Evolutionary conservation across 1,139 yeast species (phyloP), one percentile per base, ranked within the genome.

Genomic region (Candida neerlandica): DNA sequence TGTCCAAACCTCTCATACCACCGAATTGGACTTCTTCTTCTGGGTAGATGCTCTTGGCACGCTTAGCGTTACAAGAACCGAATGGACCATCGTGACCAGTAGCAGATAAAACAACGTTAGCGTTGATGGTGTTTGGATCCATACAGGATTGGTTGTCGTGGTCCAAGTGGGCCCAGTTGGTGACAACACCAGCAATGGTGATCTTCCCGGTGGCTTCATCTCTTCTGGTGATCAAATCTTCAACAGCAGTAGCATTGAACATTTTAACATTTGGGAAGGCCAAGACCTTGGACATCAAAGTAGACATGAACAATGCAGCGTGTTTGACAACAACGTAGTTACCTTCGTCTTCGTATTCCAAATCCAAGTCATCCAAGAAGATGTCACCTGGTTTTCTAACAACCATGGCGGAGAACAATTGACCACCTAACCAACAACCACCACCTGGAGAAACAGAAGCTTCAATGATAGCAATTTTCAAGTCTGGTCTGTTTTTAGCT

Each of bases 61-160:
- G 66, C 60, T 75, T 75, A 27, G 88, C 91, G 52, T 84, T 80
- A 69, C 85, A 86, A n/a, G 92, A 92, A 52, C 94, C 94, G 69
- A 86, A 85, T 48, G 91, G 91, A 59, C 94, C 94, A 64, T 86
- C 94, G 61, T 86, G 94, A 48, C 94, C 94, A 38, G 89, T 81
- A 53, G 91, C 83, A 14, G 91, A 85, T 53, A 86, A 73, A 49
- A 86, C 81, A 48, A 86, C 82, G 60, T 85, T 84, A 54, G 86
- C 80, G 63, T 85, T 86, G 73, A 86, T 85, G 52, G 90, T 86
- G 71, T 86, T 86, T 50, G 94, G 94, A 63, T 86, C 94, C 94
- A 86, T 86, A 67, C 94, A 86, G 14, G 87, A 82, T 66, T 86
- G 92, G 53, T 83, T 82, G 63, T 84, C 89, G 62, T 86, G 94